Evolutionary conservation across 1,139 yeast genomes (phyloP).

Genomic region (Debaryomyces udenii): DNA sequence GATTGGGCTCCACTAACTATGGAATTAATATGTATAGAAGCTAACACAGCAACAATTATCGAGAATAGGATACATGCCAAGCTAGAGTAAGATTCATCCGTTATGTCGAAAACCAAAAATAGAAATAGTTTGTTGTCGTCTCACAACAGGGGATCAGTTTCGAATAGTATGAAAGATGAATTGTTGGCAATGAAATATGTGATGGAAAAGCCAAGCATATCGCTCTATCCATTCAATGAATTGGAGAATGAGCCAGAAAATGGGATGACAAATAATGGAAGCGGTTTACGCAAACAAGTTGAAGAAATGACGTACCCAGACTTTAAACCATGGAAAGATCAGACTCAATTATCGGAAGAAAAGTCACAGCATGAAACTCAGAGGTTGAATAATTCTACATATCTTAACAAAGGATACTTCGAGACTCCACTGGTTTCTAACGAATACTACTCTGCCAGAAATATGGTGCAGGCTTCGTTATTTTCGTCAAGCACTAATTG

Average conservation of each 20-base stretch:
- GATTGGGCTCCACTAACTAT: neutral
- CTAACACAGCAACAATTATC: no score
- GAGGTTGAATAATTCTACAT: conserved; percentile 35
- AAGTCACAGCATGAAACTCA: conserved; percentile 27
- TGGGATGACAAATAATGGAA: conserved; percentile 4
- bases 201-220: conserved; percentile 39
- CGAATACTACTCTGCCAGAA: conserved; percentile 54
- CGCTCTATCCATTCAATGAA: conserved; percentile 41
- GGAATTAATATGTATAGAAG: no score
- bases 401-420: conserved; percentile 46
- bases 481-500: conserved; percentile 44
- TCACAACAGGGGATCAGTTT: conserved; percentile 29
- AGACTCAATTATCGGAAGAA: conserved; percentile 47
- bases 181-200: conserved; percentile 38
- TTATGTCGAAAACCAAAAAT: conserved; percentile 40
- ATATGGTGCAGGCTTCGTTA: conserved; percentile 50
- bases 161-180: conserved; percentile 36
- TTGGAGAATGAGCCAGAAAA: conserved; percentile 13
- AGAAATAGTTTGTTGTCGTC: conserved; percentile 40
- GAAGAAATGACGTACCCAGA: conserved; percentile 61
- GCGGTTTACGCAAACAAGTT: neutral
- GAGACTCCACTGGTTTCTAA: conserved; percentile 63
- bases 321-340: conserved; percentile 77
- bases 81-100: neutral
- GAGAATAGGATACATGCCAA: neutral